A percentile compares a stretch with the other conserved stretches of the same genome.
These are phyloP conservation scores for Rhodotorula sp. DNA, from an alignment of 1,284 basidiomycete species.

Conservation along the genomic window DNA sequence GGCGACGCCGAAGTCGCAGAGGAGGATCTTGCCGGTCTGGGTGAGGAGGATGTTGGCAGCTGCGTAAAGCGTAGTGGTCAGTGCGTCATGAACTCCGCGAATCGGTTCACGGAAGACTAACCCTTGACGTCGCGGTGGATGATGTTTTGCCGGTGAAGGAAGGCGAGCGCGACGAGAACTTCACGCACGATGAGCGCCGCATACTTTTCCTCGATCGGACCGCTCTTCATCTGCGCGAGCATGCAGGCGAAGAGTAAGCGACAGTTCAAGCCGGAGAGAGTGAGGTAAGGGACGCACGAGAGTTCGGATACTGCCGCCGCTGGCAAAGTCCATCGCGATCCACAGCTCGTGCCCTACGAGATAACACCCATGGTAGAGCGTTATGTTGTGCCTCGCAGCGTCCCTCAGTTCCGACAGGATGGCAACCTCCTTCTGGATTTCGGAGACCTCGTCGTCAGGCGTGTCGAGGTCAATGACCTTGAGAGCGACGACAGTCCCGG, in stretches of 20 bases:
- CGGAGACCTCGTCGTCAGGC: conserved; percentile 84
- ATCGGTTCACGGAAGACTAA: conserved; percentile 35
- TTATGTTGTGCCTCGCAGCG: conserved; percentile 80
- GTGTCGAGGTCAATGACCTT: conserved; percentile 95
- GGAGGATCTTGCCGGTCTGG: conserved; percentile 79
- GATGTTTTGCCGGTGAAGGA: conserved; percentile 88
- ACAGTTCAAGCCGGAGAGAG: neutral
- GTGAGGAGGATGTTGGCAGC: conserved; percentile 93
- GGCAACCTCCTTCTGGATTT: conserved; percentile 94
- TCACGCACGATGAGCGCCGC: conserved; percentile 85
- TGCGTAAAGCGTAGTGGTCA: conserved; percentile 31
- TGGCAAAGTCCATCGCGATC: conserved; percentile 98
- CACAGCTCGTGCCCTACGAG: conserved; percentile 92
- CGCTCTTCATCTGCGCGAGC: conserved; percentile 67
- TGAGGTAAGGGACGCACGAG: conserved; percentile 55
- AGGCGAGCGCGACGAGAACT: conserved; percentile 77
- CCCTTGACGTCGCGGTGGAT: conserved; percentile 94
- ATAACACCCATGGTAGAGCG: conserved; percentile 93
- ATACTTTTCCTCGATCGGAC: conserved; percentile 80
- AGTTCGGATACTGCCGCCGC: conserved; percentile 90
- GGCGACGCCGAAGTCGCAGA: conserved; percentile 96
- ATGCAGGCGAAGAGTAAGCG: neutral
- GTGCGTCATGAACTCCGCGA: neutral
- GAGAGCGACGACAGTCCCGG: conserved; percentile 51
- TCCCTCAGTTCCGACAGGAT: conserved; percentile 80